Evolutionary conservation across 2,329 filamentous ascomycete genomes (phyloP).

Genomic region (Rutstroemia sydowiana): DNA sequence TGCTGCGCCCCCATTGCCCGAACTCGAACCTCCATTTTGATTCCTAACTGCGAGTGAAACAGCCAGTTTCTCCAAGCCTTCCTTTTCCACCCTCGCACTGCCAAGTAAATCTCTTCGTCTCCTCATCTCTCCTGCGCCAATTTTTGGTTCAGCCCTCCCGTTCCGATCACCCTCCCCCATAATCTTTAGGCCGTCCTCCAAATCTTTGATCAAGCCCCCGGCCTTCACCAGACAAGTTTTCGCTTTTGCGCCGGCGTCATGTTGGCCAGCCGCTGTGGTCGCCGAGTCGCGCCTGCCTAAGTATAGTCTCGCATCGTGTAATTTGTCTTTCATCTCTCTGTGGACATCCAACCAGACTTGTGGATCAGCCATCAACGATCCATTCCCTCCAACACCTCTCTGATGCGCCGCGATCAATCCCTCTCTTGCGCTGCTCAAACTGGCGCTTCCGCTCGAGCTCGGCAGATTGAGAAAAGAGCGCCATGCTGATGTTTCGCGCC

Average conservation of each 20-base stretch:
- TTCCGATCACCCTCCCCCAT: constrained; percentile 43
- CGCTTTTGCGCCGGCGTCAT: constrained; percentile 64
- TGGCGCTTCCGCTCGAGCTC: constrained; percentile 34
- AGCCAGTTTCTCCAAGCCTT: constrained; percentile 67
- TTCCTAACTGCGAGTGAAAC: constrained; percentile 47
- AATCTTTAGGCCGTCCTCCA: constrained; percentile 57
- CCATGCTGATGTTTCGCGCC: constrained; percentile 69
- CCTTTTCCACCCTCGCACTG: constrained; percentile 63
- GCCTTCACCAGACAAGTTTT: constrained; percentile 67
- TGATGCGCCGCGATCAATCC: constrained; percentile 26
- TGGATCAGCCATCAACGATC: constrained; percentile 26
- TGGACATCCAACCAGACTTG: constrained; percentile 69
- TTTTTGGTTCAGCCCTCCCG: constrained; percentile 24
- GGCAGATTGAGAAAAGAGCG: constrained; percentile 67
- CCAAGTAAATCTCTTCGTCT: constrained; percentile 63
- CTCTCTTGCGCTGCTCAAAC: constrained; percentile 23
- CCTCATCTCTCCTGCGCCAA: constrained; percentile 70
- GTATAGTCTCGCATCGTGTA: constrained; percentile 59
- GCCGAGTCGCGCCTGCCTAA: constrained; percentile 63
- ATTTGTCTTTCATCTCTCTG: constrained; percentile 61
- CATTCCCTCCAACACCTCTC: constrained; percentile 16
- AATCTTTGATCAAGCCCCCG: constrained; percentile 52
- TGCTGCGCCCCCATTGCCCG: constrained; percentile 13
- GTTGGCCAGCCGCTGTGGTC: constrained; percentile 41
- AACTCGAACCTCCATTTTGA: constrained; percentile 23